phyloP scores from a whole-genome alignment of 2,329 filamentous ascomycete species.

The Arachnomyces sp. region DNA sequence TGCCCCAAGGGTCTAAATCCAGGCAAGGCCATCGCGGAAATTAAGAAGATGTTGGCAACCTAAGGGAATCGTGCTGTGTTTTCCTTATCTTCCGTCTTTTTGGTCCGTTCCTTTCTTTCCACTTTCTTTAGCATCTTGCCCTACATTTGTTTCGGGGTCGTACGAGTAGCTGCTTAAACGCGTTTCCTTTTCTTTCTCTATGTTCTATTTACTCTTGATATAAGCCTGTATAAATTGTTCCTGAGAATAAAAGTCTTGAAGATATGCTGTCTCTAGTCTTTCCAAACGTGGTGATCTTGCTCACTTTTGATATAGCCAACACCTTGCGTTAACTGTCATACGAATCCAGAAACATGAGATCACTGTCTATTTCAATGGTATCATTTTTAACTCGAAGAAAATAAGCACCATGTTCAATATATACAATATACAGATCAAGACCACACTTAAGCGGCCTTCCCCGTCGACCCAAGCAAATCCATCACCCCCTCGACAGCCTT shows the following conservation, averaged over 20 bases:
- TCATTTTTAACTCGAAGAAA: too few species aligned
- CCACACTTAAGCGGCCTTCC: constrained; percentile 23
- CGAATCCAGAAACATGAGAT: too few species aligned
- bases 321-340: too few species aligned
- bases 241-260: too few species aligned
- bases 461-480: constrained; percentile 40
- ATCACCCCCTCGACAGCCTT: constrained; percentile 50
- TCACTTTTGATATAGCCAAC: too few species aligned
- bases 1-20: constrained; percentile 99
- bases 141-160: constrained; percentile 6
- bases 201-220: constrained; percentile 2
- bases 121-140: constrained; percentile 7
- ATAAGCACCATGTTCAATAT: too few species aligned
- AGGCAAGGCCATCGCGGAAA: constrained; percentile 88
- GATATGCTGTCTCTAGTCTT: too few species aligned
- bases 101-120: constrained; percentile 10
- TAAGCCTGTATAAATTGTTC: too few species aligned
- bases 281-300: too few species aligned
- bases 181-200: not conserved
- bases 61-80: constrained; percentile 17
- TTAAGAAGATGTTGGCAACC: constrained; percentile 89
- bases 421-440: too few species aligned
- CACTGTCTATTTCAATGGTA: too few species aligned
- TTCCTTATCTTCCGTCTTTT: constrained; percentile 3
- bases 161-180: not conserved